phyloP scores from a whole-genome alignment of 345 rosid genomes.

The Clausena lansium region DNA sequence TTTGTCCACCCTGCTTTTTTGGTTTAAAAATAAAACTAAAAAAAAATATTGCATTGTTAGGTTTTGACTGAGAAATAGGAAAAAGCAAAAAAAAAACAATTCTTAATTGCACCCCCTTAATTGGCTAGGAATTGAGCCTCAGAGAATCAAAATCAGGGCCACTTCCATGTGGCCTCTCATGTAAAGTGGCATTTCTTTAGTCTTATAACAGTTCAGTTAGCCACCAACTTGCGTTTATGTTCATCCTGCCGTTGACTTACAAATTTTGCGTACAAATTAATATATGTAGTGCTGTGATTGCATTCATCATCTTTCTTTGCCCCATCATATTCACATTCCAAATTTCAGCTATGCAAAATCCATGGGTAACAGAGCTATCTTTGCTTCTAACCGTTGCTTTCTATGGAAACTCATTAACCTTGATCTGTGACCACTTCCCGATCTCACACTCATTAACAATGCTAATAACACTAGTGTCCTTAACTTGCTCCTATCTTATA shows the following conservation, averaged over 20 bases:
- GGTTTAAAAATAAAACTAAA: too few relatives aligned
- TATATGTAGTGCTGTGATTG: neutral
- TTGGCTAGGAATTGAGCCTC: too few relatives aligned
- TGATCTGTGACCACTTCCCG: neutral
- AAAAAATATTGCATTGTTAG: too few relatives aligned
- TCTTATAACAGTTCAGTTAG: neutral
- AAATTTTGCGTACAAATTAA: neutral
- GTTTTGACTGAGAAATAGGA: too few relatives aligned
- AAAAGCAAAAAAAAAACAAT: too few relatives aligned
- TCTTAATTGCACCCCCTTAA: too few relatives aligned
- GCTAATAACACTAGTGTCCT: neutral
- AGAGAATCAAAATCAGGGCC: too few relatives aligned
- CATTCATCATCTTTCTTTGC: neutral
- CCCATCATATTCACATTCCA: neutral
- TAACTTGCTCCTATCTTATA: neutral
- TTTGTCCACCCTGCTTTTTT: too few relatives aligned
- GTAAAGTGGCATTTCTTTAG: too few relatives aligned
- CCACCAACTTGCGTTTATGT: neutral
- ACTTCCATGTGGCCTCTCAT: too few relatives aligned
- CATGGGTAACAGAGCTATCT: conserved; percentile 4
- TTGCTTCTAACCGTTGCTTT: neutral
- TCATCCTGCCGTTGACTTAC: neutral
- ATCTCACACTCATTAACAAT: neutral
- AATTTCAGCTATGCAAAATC: neutral
- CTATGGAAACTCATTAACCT: neutral